Conservation (phyloP, 768 basidiomycete species). For the Artomyces pyxidatus region DNA sequence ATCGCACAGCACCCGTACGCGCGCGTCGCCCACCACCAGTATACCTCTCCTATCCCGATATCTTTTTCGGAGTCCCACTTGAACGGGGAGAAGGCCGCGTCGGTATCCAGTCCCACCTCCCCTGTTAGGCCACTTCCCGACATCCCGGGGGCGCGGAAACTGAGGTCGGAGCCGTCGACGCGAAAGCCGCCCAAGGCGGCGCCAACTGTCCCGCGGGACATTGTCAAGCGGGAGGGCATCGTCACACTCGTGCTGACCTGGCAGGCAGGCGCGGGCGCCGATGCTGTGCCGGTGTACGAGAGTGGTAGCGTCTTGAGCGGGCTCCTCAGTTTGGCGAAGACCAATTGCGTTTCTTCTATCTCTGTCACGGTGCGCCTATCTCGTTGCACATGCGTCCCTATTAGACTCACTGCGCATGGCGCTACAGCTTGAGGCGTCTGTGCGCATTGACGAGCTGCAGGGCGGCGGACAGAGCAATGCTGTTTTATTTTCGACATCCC, state of each 20-base stretch:
- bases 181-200: too few species aligned
- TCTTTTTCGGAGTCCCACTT: too few species aligned
- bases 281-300: not conserved
- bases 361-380: constrained; percentile 3
- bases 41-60: too few species aligned
- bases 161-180: too few species aligned
- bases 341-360: not conserved
- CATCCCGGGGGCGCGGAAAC: too few species aligned
- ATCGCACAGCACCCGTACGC: too few species aligned
- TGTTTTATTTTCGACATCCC: constrained; percentile 1
- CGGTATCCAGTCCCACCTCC: too few species aligned
- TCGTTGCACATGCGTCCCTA: not conserved
- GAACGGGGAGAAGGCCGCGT: too few species aligned
- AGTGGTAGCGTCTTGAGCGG: constrained; percentile 9
- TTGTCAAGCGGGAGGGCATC: not conserved
- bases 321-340: constrained; percentile 1
- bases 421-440: constrained; percentile 4
- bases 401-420: not conserved
- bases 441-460: constrained; percentile 5
- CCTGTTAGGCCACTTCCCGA: too few species aligned
- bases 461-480: constrained; percentile 1
- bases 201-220: too few species aligned
- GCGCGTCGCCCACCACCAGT: too few species aligned
- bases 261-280: constrained; percentile 1
- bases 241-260: constrained; percentile 6